A percentile compares a stretch with the other conserved stretches of the same genome.
phyloP scores from a whole-genome alignment of 1,284 basidiomycete genomes.

The Schizophyllum commune region DNA sequence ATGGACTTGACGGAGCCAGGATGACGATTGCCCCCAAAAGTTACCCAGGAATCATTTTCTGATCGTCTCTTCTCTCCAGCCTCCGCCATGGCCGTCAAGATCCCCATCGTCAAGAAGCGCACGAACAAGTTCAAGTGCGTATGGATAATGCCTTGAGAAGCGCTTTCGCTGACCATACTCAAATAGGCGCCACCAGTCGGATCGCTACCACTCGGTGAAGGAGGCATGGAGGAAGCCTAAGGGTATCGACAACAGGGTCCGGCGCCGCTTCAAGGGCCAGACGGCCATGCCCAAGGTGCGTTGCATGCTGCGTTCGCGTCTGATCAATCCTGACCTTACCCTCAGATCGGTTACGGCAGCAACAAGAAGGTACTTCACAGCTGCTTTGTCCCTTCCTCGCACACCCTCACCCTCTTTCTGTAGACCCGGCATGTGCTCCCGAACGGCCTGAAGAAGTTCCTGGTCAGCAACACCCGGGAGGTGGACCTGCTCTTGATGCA shows the following conservation, averaged over 20 bases:
- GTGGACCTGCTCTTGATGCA: slow-evolving; percentile 95
- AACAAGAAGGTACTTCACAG: slow-evolving; percentile 59
- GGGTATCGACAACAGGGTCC: slow-evolving; percentile 94
- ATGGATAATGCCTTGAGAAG: not conserved
- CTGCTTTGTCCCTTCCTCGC: not conserved
- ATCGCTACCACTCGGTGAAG: slow-evolving; percentile 92
- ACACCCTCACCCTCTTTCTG: not conserved
- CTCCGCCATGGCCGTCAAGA: slow-evolving; percentile 67
- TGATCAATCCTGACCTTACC: slow-evolving; percentile 4
- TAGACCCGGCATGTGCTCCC: slow-evolving; percentile 90
- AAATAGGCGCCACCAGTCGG: slow-evolving; percentile 89
- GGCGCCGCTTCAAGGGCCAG: slow-evolving; percentile 95
- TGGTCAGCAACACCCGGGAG: slow-evolving; percentile 89
- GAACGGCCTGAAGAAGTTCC: slow-evolving; percentile 89
- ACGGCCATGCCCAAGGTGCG: slow-evolving; percentile 88
- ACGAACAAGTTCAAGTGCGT: slow-evolving; percentile 91
- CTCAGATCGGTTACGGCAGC: slow-evolving; percentile 76
- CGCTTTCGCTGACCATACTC: slow-evolving; percentile 13
- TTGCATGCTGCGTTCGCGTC: slow-evolving; percentile 8
- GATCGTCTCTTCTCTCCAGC: too few species aligned
- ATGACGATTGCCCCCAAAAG: too few species aligned
- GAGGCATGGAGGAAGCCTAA: slow-evolving; percentile 98
- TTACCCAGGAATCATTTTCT: too few species aligned
- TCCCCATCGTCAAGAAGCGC: slow-evolving; percentile 93
- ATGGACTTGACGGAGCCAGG: too few species aligned